These are phyloP conservation scores for Datura wrightii DNA, from an alignment of 257 asterid genomes.

Conservation along the genomic window DNA sequence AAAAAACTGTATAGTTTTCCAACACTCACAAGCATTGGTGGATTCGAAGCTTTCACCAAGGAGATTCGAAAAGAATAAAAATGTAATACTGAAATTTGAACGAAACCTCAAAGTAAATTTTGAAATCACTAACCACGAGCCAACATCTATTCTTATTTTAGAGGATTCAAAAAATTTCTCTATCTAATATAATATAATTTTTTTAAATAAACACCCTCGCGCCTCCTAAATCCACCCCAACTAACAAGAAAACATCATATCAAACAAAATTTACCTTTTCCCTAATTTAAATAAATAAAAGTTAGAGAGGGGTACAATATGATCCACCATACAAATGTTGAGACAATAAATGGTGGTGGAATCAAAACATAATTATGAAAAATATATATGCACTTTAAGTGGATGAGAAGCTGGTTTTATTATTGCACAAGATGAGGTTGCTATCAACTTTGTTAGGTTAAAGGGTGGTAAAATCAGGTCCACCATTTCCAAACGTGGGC, in stretches of 20 bases:
- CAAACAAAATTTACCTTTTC: slow-evolving; percentile 27
- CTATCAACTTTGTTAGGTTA: slow-evolving; percentile 35
- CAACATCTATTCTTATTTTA: no score
- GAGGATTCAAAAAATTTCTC: no score
- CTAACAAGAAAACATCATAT: background rate
- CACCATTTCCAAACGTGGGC: slow-evolving; percentile 34
- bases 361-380: slow-evolving; percentile 31
- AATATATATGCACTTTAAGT: slow-evolving; percentile 32
- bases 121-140: no score
- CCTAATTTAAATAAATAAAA: background rate
- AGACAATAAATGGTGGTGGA: slow-evolving; percentile 43
- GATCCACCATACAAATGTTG: slow-evolving; percentile 18
- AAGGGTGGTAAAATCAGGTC: slow-evolving; percentile 35
- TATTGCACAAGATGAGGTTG: slow-evolving; percentile 35
- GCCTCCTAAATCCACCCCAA: no score
- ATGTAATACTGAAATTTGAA: no score
- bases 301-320: background rate
- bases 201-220: no score
- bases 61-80: no score
- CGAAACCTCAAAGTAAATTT: no score
- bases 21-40: background rate
- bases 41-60: no score
- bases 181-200: no score
- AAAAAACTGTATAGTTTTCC: background rate
- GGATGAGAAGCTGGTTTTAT: slow-evolving; percentile 27